A percentile compares a stretch with the other conserved stretches of the same genome.
phyloP scores from a whole-genome alignment of 2,329 filamentous ascomycete genomes.

The Aspergillus ochraceus region DNA sequence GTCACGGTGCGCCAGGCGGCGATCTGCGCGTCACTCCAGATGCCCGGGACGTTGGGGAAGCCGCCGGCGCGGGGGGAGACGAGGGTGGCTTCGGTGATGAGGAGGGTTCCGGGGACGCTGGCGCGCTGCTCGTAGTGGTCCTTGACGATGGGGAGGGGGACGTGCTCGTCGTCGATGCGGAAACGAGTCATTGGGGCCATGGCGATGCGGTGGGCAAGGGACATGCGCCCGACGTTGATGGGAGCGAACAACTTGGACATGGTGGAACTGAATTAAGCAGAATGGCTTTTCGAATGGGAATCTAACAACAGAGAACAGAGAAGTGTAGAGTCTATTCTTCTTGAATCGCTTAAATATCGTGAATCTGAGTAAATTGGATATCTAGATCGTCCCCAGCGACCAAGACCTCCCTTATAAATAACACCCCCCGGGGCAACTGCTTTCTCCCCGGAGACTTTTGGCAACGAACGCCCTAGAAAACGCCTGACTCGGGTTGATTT shows the following conservation, averaged over 20 bases:
- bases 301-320: too few species aligned
- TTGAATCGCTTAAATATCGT: too few species aligned
- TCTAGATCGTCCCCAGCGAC: too few species aligned
- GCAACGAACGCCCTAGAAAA: too few species aligned
- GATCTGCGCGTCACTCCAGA: slow-evolving; percentile 58
- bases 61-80: slow-evolving; percentile 50
- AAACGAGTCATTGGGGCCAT: slow-evolving; percentile 61
- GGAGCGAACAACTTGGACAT: slow-evolving; percentile 38
- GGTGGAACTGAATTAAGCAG: neutral
- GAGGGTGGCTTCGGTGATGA: slow-evolving; percentile 61
- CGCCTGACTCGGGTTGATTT: too few species aligned
- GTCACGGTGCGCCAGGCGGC: slow-evolving; percentile 61
- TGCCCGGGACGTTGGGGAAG: slow-evolving; percentile 57
- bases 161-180: slow-evolving; percentile 52
- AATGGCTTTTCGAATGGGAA: neutral
- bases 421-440: too few species aligned
- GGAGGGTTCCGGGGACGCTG: slow-evolving; percentile 54
- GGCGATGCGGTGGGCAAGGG: slow-evolving; percentile 50
- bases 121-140: slow-evolving; percentile 59
- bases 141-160: slow-evolving; percentile 44
- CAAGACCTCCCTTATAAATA: too few species aligned
- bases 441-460: too few species aligned
- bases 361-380: too few species aligned
- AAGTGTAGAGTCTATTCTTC: too few species aligned
- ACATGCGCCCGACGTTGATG: slow-evolving; percentile 41